These are phyloP conservation scores for Exophiala spinifera DNA, from an alignment of 2,329 filamentous ascomycete species.

Conservation along the genomic window DNA sequence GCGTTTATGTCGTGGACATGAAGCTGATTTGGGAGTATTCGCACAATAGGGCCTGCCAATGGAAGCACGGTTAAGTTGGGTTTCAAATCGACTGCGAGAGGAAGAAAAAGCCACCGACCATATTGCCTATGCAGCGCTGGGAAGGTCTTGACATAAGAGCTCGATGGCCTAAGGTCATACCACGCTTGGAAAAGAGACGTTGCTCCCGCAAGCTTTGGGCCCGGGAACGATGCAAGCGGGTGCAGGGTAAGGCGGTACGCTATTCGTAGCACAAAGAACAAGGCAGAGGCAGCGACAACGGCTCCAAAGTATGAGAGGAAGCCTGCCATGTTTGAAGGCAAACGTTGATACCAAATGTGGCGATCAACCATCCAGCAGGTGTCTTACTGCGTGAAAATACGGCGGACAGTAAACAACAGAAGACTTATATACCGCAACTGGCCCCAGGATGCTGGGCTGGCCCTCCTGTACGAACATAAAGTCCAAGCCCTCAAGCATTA, in stretches of 20 bases:
- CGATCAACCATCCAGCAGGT: neutral
- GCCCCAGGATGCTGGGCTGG: too few relatives aligned
- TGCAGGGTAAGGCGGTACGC: constrained; percentile 33
- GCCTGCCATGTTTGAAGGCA: neutral
- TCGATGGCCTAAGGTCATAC: constrained; percentile 6
- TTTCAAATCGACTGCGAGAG: neutral
- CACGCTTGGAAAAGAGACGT: constrained; percentile 31
- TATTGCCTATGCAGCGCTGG: constrained; percentile 10
- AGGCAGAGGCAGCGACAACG: neutral
- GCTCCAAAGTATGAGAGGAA: neutral
- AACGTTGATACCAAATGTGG: constrained; percentile 22
- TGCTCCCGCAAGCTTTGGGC: constrained; percentile 35
- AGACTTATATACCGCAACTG: too few relatives aligned
- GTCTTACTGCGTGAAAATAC: too few relatives aligned
- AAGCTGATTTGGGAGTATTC: constrained; percentile 33
- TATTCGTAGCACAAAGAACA: constrained; percentile 1
- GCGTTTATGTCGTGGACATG: constrained; percentile 30
- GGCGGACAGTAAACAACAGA: too few relatives aligned
- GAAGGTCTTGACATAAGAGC: constrained; percentile 10
- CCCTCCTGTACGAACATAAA: too few relatives aligned
- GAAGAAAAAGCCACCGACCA: neutral
- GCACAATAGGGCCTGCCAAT: constrained; percentile 31
- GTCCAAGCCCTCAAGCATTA: too few relatives aligned
- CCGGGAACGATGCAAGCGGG: constrained; percentile 37
- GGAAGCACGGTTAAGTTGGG: neutral